Percentiles rank a stretch among this genome's conserved stretches.
These are phyloP conservation scores for Kodamaea kaohsiungensis DNA, from an alignment of 805 yeast genomes.

Conservation along the genomic window DNA sequence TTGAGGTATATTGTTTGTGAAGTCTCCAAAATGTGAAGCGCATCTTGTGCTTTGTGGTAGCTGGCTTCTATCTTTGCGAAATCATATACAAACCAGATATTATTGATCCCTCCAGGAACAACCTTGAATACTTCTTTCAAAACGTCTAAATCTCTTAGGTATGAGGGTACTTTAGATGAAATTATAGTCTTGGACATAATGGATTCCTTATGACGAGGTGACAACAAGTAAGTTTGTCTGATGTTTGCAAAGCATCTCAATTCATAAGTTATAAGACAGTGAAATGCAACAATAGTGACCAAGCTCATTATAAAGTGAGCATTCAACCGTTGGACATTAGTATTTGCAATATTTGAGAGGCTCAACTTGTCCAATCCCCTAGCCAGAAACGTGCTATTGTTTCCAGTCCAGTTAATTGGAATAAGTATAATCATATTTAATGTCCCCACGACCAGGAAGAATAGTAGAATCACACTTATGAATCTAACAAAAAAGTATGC, in stretches of 20 bases:
- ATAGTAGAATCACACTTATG: constrained; percentile 48
- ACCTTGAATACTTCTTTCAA: constrained; percentile 33
- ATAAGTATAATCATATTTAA: constrained; percentile 59
- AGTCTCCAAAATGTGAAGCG: constrained; percentile 29
- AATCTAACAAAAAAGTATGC: constrained; percentile 73
- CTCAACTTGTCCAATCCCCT: constrained; percentile 68
- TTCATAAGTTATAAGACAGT: constrained; percentile 57
- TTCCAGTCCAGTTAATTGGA: constrained; percentile 60
- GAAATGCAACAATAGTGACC: constrained; percentile 55
- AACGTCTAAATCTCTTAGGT: constrained; percentile 24
- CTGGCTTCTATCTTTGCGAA: constrained; percentile 20
- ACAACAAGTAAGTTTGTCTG: constrained; percentile 43
- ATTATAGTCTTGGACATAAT: constrained; percentile 35
- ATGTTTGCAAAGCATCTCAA: constrained; percentile 50
- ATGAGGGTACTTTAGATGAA: constrained; percentile 48
- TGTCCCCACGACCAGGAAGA: constrained; percentile 54
- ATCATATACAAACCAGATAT: constrained; percentile 58
- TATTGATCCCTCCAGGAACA: constrained; percentile 55
- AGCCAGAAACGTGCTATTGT: constrained; percentile 25
- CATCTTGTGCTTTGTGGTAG: constrained; percentile 24
- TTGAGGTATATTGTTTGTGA: constrained; percentile 23
- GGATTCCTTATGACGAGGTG: constrained; percentile 25
- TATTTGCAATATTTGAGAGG: constrained; percentile 64
- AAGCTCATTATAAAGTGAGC: constrained; percentile 66
- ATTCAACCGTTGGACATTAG: constrained; percentile 49